Conservation (phyloP, 2,329 filamentous ascomycete species). For the Pleurostoma richardsiae region DNA sequence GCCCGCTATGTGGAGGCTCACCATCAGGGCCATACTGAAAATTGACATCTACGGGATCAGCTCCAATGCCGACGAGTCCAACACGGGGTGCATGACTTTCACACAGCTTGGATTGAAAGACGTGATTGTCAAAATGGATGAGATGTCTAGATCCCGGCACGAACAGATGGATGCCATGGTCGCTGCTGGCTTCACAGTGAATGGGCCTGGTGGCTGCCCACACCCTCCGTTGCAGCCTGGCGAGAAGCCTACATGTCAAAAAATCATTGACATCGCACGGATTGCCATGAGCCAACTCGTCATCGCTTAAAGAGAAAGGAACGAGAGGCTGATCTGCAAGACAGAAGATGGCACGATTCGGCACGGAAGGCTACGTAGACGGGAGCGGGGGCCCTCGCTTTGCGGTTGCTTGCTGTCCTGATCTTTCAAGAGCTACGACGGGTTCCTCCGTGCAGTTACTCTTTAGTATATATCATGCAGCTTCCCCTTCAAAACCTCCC, state of each 20-base stretch:
- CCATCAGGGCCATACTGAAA: constrained; percentile 48
- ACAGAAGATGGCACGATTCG: too few relatives aligned
- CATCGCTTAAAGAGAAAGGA: constrained; percentile 34
- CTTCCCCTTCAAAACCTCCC: too few relatives aligned
- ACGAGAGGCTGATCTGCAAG: too few relatives aligned
- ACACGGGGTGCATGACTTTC: constrained; percentile 6
- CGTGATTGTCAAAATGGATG: constrained; percentile 48
- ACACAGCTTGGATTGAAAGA: constrained; percentile 47
- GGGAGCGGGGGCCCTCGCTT: too few relatives aligned
- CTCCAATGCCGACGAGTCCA: constrained; percentile 3
- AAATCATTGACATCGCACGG: constrained; percentile 49
- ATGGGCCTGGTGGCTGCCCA: constrained; percentile 12
- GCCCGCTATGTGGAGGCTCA: constrained; percentile 48
- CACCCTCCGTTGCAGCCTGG: constrained; percentile 24
- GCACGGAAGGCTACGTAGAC: too few relatives aligned
- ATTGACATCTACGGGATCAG: constrained; percentile 52
- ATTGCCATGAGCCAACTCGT: constrained; percentile 47
- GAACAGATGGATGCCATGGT: constrained; percentile 40
- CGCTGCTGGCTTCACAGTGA: constrained; percentile 26
- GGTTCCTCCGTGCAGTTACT: too few relatives aligned
- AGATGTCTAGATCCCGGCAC: constrained; percentile 42
- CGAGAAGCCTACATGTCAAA: constrained; percentile 40
- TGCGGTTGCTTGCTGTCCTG: too few relatives aligned
- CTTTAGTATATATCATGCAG: too few relatives aligned
- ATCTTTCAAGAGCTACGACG: too few relatives aligned